Evolutionary conservation across 208 protist species (phyloP).

Genomic region (Trypanosoma cruzi): DNA sequence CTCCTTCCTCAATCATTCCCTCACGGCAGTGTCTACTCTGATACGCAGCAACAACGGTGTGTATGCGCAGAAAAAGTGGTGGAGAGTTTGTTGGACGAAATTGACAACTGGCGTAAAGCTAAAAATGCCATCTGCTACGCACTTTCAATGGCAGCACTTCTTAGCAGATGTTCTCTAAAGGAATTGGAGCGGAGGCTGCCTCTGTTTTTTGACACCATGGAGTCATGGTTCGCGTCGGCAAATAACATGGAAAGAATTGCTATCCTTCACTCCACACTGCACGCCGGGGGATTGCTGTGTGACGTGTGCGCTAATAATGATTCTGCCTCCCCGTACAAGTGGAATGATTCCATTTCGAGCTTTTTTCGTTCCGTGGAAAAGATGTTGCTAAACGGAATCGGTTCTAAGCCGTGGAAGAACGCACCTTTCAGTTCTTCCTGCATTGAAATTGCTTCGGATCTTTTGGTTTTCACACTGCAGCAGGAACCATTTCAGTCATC

Average conservation of each 20-base stretch:
- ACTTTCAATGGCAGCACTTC: slow-evolving; percentile 14
- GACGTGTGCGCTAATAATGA: slow-evolving; percentile 8
- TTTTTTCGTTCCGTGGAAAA: slow-evolving; percentile 29
- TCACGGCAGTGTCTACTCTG: neutral
- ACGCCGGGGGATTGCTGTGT: slow-evolving; percentile 19
- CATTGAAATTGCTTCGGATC: slow-evolving; percentile 22
- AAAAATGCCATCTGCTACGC: slow-evolving; percentile 26
- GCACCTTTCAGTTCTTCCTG: neutral
- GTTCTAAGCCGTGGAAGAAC: slow-evolving; percentile 10
- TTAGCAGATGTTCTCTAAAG: slow-evolving; percentile 13
- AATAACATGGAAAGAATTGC: slow-evolving; percentile 24
- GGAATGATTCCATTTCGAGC: slow-evolving; percentile 4
- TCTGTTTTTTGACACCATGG: slow-evolving; percentile 18
- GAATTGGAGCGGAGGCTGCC: slow-evolving; percentile 7
- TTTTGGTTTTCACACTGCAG: slow-evolving; percentile 29
- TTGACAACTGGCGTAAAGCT: slow-evolving; percentile 22
- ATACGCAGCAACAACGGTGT: neutral
- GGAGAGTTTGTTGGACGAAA: slow-evolving; percentile 10
- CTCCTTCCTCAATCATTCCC: slow-evolving; percentile 7
- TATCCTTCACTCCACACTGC: slow-evolving; percentile 29
- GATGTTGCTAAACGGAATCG: slow-evolving; percentile 15
- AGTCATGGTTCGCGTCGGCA: slow-evolving; percentile 10
- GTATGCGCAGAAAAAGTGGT: neutral
- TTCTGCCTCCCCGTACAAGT: neutral
- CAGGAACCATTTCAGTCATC: slow-evolving; percentile 15